These are phyloP conservation scores for Pseudevernia furfuracea DNA, from an alignment of 495 filamentous ascomycete species.

Conservation along the genomic window DNA sequence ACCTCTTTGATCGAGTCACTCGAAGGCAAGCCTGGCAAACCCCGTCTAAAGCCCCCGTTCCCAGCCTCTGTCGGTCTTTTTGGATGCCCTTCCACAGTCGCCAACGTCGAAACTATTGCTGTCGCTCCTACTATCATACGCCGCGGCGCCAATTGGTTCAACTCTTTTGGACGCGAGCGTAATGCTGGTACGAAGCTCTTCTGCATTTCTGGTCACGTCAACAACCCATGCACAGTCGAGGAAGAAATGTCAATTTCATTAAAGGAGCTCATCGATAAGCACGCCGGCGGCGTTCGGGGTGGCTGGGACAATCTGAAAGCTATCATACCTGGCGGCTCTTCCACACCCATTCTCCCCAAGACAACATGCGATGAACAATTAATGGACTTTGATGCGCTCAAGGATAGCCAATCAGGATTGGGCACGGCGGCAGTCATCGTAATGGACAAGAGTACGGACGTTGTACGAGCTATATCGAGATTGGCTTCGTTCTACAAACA, in stretches of 20 bases:
- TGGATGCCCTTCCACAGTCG: constrained; percentile 94
- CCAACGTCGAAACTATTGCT: constrained; percentile 95
- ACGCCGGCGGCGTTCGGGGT: constrained; percentile 91
- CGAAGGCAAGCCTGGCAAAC: constrained; percentile 97
- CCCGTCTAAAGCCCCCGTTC: constrained; percentile 96
- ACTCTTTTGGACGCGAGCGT: constrained; percentile 82
- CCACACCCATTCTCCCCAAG: constrained; percentile 90
- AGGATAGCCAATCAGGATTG: constrained; percentile 93
- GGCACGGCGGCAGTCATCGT: constrained; percentile 98
- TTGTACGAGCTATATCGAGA: constrained; percentile 85
- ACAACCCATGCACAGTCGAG: constrained; percentile 95
- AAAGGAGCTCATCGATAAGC: constrained; percentile 89
- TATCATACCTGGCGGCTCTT: constrained; percentile 92
- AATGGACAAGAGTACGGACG: constrained; percentile 95
- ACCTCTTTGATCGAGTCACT: constrained; percentile 96
- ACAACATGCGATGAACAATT: constrained; percentile 81
- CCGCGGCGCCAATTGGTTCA: constrained; percentile 88
- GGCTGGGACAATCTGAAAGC: constrained; percentile 97
- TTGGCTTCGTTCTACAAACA: constrained; percentile 96
- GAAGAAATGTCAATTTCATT: constrained; percentile 98
- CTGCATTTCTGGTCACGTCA: constrained; percentile 98
- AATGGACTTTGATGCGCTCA: constrained; percentile 98
- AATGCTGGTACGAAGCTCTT: constrained; percentile 96
- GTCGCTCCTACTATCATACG: constrained; percentile 95
- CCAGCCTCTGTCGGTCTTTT: constrained; percentile 94